These are phyloP conservation scores for Dentipellis sp. DNA, from an alignment of 768 basidiomycete species.

Conservation along the genomic window DNA sequence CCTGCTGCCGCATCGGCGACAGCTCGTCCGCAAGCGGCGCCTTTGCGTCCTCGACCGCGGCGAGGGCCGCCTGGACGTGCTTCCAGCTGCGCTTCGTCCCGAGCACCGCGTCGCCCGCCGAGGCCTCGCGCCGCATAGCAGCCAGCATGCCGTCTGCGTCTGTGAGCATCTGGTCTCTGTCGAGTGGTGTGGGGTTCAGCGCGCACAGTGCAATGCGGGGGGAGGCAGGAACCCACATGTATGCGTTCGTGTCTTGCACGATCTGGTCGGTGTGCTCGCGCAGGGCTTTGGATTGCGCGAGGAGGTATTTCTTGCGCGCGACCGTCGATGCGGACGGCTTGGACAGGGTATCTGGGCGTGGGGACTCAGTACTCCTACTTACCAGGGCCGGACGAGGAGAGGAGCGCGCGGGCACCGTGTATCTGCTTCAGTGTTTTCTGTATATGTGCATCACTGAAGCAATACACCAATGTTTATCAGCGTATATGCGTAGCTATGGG, in stretches of 20 bases:
- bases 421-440: background rate
- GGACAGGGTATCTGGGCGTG: background rate
- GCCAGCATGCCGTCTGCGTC: background rate
- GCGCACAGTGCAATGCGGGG: background rate
- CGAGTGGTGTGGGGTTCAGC: background rate
- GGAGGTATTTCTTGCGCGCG: conserved; percentile 6
- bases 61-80: background rate
- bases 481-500: background rate
- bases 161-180: background rate
- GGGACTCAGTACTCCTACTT: background rate
- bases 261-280: conserved; percentile 5
- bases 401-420: background rate
- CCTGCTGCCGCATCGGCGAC: background rate
- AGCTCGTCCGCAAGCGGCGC: background rate
- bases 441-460: background rate
- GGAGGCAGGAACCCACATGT: conserved; percentile 8
- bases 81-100: background rate
- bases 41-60: background rate
- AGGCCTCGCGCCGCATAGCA: background rate
- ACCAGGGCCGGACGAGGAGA: background rate
- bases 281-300: background rate
- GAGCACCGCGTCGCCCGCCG: background rate
- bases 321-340: background rate
- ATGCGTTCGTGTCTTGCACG: conserved; percentile 9
- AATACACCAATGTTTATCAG: background rate